Evolutionary conservation across 1,139 yeast genomes (phyloP), one percentile per base, ranked within the genome.

Genomic region (Yamadazyma mexicana): DNA sequence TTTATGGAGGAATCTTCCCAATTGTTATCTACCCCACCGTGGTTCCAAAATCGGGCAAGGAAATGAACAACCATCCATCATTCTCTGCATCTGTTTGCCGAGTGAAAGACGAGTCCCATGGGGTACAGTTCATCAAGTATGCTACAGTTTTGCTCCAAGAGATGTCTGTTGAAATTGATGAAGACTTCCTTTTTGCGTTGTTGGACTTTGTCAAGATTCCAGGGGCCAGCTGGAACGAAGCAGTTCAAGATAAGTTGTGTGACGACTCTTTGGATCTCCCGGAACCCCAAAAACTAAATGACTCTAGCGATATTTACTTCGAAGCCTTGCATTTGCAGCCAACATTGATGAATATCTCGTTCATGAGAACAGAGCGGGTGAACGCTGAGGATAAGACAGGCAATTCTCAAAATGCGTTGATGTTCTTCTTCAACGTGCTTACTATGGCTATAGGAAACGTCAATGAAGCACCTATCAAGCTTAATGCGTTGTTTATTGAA

Each of bases 401-500:
- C 0, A 45, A 38, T 25, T 69, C 87, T 1, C 81, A 78, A 40
- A 86, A 84, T 49, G 73, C 95, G 0, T 54, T 85, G 40, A 76
- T 81, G 75, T 85, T 84, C 61, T 82, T 89, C 54, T 74, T 87
- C 50, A 89, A 92, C 58, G 82, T 92, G 34, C 68, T 94, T 45
- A 89, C 98, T 0, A 91, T 91, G 98, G 96, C 98, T 0, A 80
- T 94, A 49, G 98, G 98, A 22, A 94, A 92, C 60, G 87, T 94
- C 44, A 91, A 92, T 55, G 98, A 92, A 62, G 98, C 99, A 0
- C 98, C 98, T 2, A 87, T 94, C 29, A 79, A 85, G 52, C 67
- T 94, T 55, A 88, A 92, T 56, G 92, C 98, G 0, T 69, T 94
- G 49, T 77, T 88, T 45, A 76, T 92, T 59, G 97, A 89, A 53